These are phyloP conservation scores for Astrothelium macrocarpum DNA, from an alignment of 495 filamentous ascomycete genomes.

Conservation along the genomic window DNA sequence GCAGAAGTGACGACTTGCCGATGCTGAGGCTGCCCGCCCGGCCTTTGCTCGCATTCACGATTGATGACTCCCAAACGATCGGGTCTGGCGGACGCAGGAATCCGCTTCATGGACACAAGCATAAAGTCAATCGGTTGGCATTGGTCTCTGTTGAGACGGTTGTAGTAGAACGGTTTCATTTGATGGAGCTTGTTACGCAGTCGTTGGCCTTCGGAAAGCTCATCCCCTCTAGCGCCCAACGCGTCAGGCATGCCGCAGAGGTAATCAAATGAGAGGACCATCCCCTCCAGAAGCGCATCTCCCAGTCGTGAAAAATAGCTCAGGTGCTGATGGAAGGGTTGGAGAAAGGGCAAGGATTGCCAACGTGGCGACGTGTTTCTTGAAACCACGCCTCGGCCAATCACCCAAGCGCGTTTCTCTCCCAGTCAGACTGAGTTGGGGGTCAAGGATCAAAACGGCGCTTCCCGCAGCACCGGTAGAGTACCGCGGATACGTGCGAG, in stretches of 20 bases:
- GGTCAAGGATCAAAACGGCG: neutral
- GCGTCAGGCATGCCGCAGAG: slow-evolving; percentile 3
- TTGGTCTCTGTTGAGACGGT: neutral
- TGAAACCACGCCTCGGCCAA: neutral
- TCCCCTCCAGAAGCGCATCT: neutral
- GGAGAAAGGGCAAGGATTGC: neutral
- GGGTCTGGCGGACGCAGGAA: neutral
- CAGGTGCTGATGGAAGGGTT: neutral
- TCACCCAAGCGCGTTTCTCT: neutral
- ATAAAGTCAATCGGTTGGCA: slow-evolving; percentile 1
- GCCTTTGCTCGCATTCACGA: neutral
- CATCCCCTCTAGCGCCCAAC: neutral
- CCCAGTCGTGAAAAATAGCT: neutral
- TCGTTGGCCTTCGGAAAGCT: neutral
- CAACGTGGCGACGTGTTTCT: slow-evolving; percentile 7
- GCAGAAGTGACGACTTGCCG: neutral
- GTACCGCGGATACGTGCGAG: neutral
- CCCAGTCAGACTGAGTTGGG: neutral
- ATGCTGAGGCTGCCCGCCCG: neutral
- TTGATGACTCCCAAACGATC: slow-evolving; percentile 4
- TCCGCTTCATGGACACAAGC: slow-evolving; percentile 1
- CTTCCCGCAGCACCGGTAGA: neutral
- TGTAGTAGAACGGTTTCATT: slow-evolving; percentile 4
- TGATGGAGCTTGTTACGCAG: neutral
- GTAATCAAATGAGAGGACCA: neutral